These are phyloP conservation scores for Kandelia obovata DNA, from an alignment of 345 rosid genomes.

Conservation along the genomic window DNA sequence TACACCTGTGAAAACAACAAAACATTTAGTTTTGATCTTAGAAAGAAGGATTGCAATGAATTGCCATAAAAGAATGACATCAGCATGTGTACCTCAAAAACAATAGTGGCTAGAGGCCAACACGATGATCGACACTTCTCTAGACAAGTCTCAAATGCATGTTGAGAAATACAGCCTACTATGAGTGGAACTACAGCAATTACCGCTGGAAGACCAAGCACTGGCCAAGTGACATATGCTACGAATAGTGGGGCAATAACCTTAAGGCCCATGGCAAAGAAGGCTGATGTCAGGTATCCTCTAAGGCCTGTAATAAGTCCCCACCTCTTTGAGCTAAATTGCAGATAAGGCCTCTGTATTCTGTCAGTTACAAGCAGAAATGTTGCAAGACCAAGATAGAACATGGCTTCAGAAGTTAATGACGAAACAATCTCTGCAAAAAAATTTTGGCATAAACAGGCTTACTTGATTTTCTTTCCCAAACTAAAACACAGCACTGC, in stretches of 20 bases:
- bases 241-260: conserved; percentile 52
- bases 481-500: not conserved
- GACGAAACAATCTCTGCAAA: conserved; percentile 63
- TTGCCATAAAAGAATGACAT: not conserved
- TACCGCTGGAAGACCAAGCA: conserved; percentile 53
- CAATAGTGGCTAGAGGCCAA: conserved; percentile 77
- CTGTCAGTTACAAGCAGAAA: conserved; percentile 58
- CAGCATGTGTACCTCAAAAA: conserved; percentile 61
- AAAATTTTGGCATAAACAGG: conserved; percentile 1
- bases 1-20: conserved; percentile 51
- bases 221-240: conserved; percentile 67
- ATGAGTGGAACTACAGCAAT: conserved; percentile 71
- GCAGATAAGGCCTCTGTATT: conserved; percentile 77
- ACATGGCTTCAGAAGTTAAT: conserved; percentile 53
- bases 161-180: conserved; percentile 69
- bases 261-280: conserved; percentile 62
- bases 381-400: conserved; percentile 68
- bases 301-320: conserved; percentile 77
- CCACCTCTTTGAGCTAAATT: conserved; percentile 83
- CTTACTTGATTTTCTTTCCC: conserved; percentile 1
- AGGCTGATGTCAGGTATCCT: conserved; percentile 64
- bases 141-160: conserved; percentile 47
- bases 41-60: not conserved
- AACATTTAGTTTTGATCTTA: conserved; percentile 13
- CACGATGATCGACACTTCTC: conserved; percentile 64